Evolutionary conservation across 257 asterid genomes (phyloP), one percentile per base, ranked within the genome.

Genomic region (Salvia rosmarinus): DNA sequence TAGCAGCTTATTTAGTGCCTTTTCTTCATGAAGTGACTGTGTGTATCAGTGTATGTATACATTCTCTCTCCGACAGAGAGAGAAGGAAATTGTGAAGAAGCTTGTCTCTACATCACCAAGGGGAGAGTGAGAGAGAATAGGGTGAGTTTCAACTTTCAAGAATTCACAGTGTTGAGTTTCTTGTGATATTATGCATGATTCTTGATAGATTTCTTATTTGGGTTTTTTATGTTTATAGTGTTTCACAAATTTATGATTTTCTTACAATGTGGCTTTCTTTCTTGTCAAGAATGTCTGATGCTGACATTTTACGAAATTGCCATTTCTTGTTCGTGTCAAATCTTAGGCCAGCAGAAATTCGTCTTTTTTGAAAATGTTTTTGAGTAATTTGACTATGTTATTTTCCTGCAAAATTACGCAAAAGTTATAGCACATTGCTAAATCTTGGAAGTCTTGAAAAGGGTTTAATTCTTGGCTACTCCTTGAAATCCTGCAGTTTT

Each of bases 301-400:
- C 54, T 56, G 62, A 32, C 59, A 72, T 68, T 39, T 71, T 49
- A 55, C 61, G 17, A 67, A 67, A 64, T 56, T 52, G 50, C 35
- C 56, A 30, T 75, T 78, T 75, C 67, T 66, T 57, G 40, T 42
- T 52, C 58, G 74, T 59, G 69, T 78, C 75, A 57, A n/a, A 65
- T 70, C 49, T 60, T 70, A 28, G 76, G 76, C 68, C 71, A 75
- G 35, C 77, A 59, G 7, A 72, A 34, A 25, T 60, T 76, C 46
- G 37, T 35, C 54, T 52, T 40, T 73, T 60, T 39, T 13, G 57
- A 52, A 62, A 59, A 39, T 37, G 0, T 79, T 72, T 49, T 70
- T 71, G 83, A 82, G 87, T 75, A 67, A 59, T 55, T 65, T 82
- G 78, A 72, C 44, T 49, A 59, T 66, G 8, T 39, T 39, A n/a